These are phyloP conservation scores for Parathielavia appendiculata DNA, from an alignment of 495 filamentous ascomycete species.

Conservation along the genomic window DNA sequence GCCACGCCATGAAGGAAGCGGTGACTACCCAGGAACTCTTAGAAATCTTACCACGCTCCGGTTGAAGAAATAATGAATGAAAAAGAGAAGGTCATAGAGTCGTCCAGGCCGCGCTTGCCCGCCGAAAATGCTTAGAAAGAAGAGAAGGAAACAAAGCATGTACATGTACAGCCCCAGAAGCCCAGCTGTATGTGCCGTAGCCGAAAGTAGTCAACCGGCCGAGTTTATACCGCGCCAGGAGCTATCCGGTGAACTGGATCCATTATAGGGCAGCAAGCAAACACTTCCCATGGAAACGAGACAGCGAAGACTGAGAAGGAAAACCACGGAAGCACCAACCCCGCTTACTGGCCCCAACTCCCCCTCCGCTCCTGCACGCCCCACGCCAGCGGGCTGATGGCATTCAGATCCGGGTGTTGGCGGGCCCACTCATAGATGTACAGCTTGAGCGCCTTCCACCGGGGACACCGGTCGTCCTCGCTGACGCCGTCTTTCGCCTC, in stretches of 20 bases:
- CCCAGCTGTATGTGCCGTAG: background rate
- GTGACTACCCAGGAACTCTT: background rate
- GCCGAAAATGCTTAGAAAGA: background rate
- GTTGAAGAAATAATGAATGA: background rate
- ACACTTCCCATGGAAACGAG: background rate
- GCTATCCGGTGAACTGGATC: background rate
- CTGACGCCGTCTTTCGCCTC: conserved; percentile 34
- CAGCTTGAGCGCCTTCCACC: conserved; percentile 74
- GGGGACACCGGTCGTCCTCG: conserved; percentile 45
- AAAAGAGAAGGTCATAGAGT: conserved; percentile 11
- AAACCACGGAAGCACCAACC: background rate
- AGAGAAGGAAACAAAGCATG: background rate
- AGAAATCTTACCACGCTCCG: background rate
- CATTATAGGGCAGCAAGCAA: no score
- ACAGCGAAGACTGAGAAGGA: background rate
- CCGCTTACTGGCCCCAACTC: conserved; percentile 71
- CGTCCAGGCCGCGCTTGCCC: conserved; percentile 5
- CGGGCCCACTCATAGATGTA: conserved; percentile 84
- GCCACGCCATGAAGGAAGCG: background rate
- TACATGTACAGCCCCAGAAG: background rate
- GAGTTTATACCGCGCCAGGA: background rate
- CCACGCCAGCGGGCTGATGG: conserved; percentile 56
- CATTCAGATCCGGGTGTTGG: conserved; percentile 63
- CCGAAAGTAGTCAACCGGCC: background rate
- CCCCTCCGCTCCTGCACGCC: conserved; percentile 69